Evolutionary conservation across 768 basidiomycete genomes (phyloP), one percentile per base, ranked within the genome.

Genomic region (Kondoa subrosea): DNA sequence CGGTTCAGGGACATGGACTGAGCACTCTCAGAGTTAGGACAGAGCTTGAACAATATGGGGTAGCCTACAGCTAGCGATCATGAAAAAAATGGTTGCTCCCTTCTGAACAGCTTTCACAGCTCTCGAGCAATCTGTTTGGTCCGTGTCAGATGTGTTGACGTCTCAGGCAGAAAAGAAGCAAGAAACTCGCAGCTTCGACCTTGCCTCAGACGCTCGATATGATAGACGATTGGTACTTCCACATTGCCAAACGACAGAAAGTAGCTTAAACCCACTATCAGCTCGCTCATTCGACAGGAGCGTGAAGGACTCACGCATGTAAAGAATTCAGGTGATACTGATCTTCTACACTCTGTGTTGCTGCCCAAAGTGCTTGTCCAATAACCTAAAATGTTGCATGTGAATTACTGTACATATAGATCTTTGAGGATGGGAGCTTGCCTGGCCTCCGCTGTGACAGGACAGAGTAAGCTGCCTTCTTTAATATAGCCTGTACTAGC

Each of bases 171-270:
- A 12, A 31, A 25, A 27, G 30, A 12, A 16, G 74, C n/a, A n/a
- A n/a, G n/a, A n/a, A n/a, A 73, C 34, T 66, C 57, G 68, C 74
- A 75, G 30, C 70, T 72, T 4, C 72, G 68, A 29, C 73, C 73
- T 58, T 71, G 69, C 17, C 71, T 68, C 25, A 71, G 59, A 30
- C 71, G 73, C 34, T 72, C 72, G 34, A 67, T 57, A 30, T n/a
- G 32, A 71, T 75, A 75, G 4, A 75, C 64, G 29, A 75, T 67
- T 33, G 74, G 73, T 34, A 69, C 66, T 63, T 70, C 68, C 58
- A 73, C 73, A 65, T 75, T 69, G 30, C 74, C 73, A 34, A 74
- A 74, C 34, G 68, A 67, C 30, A 75, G 72, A 68, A 75, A 75
- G 40, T 50, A 61, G 4, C 59, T 31, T 32, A 27, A 15, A 16